Evolutionary conservation across 768 basidiomycete genomes (phyloP), one percentile per base, ranked within the genome.

Genomic region (Nidularia pulvinata): DNA sequence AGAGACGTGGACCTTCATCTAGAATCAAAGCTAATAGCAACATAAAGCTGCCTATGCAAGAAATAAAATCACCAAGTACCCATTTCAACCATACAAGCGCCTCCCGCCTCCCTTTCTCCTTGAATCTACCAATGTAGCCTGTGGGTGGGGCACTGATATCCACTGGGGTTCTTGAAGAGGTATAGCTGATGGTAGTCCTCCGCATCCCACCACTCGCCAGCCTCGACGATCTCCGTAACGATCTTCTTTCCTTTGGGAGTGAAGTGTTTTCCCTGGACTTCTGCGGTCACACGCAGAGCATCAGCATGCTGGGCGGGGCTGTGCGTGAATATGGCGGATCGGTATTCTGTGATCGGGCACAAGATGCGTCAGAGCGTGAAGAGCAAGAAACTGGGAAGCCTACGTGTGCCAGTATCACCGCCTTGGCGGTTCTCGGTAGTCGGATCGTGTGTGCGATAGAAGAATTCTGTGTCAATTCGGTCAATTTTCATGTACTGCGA

Each of bases 121-220:
- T 25, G 25, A 25, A 42, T 42, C 33, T 69, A 94, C 93, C 93
- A 96, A 63, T 93, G 86, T 46, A 95, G 72, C 37, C 73, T 77
- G 69, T 96, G 95, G 2, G 89, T 94, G 0, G 95, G 88, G 70
- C 95, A 98, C 61, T 95, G 91, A 66, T 97, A 97, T 7, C 95
- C 96, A 9, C 64, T 62, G 0, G 95, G 93, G 66, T 97, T 92
- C 75, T 89, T 88, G 73, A 85, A 86, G 51, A 85, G 74, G 63
- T 93, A 93, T 33, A 89, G 75, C 59, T 94, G 93, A 69, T 93
- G 90, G 62, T 94, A 92, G 3, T 87, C 81, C 68, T 92, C 90
- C 0, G 89, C 90, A 53, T 88, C 75, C 72, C 83, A 95, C 95
- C 95, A 98, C 36, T 77, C 67, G 0, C 82, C 84, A 0, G 87